Percentiles rank a stretch among this genome's conserved stretches.
Conservation (phyloP, 108 stramenopile species). For the Cyclostephanos tholiformis region DNA sequence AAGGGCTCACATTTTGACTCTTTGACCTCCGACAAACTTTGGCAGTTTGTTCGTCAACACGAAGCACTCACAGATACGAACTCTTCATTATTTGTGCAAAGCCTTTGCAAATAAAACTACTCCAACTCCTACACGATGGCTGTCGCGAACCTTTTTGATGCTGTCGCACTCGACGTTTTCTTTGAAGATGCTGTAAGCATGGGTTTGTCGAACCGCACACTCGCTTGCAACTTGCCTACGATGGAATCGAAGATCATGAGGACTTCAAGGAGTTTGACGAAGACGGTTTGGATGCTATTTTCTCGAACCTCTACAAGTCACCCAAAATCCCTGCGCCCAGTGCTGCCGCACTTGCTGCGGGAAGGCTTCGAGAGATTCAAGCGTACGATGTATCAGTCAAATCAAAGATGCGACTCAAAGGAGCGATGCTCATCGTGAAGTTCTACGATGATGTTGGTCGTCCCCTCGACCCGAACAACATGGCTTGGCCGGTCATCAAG, state of each 20-base stretch:
- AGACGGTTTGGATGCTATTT: background rate
- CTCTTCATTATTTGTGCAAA: too few relatives aligned
- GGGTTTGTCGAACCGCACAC: too few relatives aligned
- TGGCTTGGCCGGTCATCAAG: background rate
- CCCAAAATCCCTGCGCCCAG: background rate
- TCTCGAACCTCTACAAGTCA: background rate
- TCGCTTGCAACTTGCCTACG: too few relatives aligned
- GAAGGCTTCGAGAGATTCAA: background rate
- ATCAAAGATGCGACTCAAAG: background rate
- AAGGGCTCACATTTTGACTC: too few relatives aligned
- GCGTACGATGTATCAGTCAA: background rate
- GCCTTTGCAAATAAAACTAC: too few relatives aligned
- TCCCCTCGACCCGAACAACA: background rate
- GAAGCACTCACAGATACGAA: too few relatives aligned
- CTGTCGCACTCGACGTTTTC: too few relatives aligned
- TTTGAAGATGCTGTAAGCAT: too few relatives aligned
- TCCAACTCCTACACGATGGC: too few relatives aligned
- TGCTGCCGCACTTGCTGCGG: background rate
- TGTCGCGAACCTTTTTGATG: too few relatives aligned
- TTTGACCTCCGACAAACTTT: too few relatives aligned
- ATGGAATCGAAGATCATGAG: background rate
- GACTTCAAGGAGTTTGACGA: constrained; percentile 1
- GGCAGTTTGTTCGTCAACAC: too few relatives aligned
- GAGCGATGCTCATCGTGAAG: background rate
- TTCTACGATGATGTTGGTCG: background rate